Evolutionary conservation across 495 filamentous ascomycete genomes (phyloP).

Genomic region (Sphaerosporella brunnea): DNA sequence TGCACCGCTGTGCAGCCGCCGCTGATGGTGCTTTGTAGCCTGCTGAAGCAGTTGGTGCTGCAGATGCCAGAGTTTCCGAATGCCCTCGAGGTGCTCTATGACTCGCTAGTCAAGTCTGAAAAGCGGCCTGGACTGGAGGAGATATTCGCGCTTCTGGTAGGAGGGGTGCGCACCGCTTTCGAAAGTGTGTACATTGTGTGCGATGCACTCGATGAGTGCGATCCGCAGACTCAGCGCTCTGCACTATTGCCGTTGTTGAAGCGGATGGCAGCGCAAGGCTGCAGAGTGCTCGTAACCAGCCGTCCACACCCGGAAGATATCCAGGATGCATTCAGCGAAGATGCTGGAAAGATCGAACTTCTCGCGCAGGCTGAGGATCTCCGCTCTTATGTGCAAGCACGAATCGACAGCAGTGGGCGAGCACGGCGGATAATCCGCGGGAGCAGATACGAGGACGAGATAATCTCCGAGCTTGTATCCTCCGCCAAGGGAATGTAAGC

Average conservation of each 20-base stretch:
- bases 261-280: not conserved
- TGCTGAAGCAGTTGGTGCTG: not conserved
- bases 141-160: not conserved
- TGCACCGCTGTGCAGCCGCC: too few relatives aligned
- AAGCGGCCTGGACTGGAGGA: not conserved
- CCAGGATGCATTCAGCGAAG: not conserved
- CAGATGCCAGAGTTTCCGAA: not conserved
- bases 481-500: not conserved
- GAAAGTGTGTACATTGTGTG: not conserved
- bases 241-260: not conserved
- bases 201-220: conserved; percentile 1
- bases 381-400: not conserved
- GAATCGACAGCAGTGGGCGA: not conserved
- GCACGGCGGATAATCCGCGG: not conserved
- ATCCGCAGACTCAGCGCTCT: not conserved
- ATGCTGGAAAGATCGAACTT: not conserved
- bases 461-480: not conserved
- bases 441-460: not conserved
- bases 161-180: not conserved
- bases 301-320: not conserved
- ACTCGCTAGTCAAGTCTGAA: too few relatives aligned
- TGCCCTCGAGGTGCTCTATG: not conserved
- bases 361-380: not conserved
- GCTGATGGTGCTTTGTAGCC: not conserved
- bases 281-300: not conserved